Base-by-base conservation (phyloP, 768 basidiomycete species). In the Naganishia antarctica region DNA sequence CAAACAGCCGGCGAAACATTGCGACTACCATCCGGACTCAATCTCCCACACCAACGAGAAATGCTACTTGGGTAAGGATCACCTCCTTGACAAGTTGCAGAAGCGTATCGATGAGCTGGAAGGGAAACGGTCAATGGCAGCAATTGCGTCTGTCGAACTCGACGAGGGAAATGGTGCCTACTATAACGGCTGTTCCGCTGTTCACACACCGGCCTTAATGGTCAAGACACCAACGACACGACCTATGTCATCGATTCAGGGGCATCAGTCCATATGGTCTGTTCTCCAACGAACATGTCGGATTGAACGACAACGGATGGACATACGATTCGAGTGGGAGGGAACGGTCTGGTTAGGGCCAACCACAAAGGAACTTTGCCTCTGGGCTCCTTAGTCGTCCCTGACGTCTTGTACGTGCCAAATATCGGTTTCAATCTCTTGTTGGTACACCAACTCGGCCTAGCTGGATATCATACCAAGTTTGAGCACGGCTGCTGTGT, bases 401-500 rank as follows among this genome's bases (percentile, higher is more conserved):
- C 5, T 2, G 26, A 41, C 32, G 57, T 58, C 21, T 18, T 58
- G 3, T 26, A 23, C 32, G 23, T 16, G 3, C 57, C 57, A 2
- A 13, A 12, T 7, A 32, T 58, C 21, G 57, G 57, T 23, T 37
- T 40, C 32, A 58, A 58, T 31, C 57, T 58, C 32, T 21, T 37
- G 34, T 40, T 34, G n/a, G 57, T 58, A 3, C n/a, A 25, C 32
- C 16, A 18, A 16, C 34, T 58, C 21, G 23, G 23, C n/a, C 21
- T 12, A 26, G 34, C 32, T 13, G 57, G 57, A 12, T 58, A 37
- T 26, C 2, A 11, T 2, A 44, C 41, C 9, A 12, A n/a, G 13
- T 58, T 58, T 18, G 44, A 34, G 6, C 4, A 45, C 23, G 40
- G 40, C 5, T n/a, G 7, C 9, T 58, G 57, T 29, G n/a, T 40